These are phyloP conservation scores for Acanthamoeba culbertsoni DNA, from an alignment of 208 protist genomes.

Conservation along the genomic window DNA sequence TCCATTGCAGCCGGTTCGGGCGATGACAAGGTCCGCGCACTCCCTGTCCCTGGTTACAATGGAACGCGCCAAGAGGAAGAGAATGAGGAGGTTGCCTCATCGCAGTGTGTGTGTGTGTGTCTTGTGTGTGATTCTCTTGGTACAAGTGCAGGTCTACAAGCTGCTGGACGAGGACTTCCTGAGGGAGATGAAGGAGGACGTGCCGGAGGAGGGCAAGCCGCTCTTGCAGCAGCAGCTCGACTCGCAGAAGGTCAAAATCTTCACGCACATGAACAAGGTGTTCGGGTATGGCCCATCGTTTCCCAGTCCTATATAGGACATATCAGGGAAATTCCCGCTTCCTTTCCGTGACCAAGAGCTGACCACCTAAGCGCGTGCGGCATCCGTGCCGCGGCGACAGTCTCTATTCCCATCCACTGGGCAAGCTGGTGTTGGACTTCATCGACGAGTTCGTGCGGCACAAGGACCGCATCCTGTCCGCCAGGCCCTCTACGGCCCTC, in stretches of 20 bases:
- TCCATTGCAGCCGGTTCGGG: neutral
- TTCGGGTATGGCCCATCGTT: neutral
- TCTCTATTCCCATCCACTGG: neutral
- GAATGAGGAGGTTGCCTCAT: too few species aligned
- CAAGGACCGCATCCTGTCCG: neutral
- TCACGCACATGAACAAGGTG: constrained; percentile 14
- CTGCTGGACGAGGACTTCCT: neutral
- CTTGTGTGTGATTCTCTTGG: neutral
- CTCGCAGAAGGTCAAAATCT: neutral
- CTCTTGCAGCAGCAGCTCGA: neutral
- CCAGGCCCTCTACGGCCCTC: neutral
- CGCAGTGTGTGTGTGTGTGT: neutral
- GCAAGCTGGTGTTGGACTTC: constrained; percentile 1
- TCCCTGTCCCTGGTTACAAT: neutral
- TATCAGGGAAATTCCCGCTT: too few species aligned
- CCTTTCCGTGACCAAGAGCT: too few species aligned
- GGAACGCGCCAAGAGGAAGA: too few species aligned
- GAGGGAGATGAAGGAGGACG: neutral
- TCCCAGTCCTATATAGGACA: too few species aligned
- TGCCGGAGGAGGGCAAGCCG: neutral
- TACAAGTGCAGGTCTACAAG: neutral
- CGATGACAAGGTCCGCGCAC: neutral
- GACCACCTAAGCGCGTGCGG: too few species aligned
- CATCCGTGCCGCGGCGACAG: too few species aligned
- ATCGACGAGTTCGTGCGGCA: neutral